Conservation (phyloP, 495 filamentous ascomycete genomes). For the Talaromyces nanjingensis region DNA sequence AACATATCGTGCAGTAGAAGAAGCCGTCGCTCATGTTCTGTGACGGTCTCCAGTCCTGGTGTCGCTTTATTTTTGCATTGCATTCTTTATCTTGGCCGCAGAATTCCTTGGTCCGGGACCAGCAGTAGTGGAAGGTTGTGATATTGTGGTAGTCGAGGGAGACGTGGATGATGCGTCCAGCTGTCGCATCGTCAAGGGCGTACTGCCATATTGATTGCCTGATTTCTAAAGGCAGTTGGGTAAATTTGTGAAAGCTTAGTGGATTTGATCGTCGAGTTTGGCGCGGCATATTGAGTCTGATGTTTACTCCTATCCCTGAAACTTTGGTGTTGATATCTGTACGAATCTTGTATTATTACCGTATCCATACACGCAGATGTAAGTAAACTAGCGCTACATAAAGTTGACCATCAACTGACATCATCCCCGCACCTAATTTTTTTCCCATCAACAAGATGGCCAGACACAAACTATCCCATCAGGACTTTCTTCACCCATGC, state of each 20-base stretch:
- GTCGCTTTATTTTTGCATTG: no score
- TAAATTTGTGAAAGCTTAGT: no score
- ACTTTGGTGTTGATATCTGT: not conserved
- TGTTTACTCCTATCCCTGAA: not conserved
- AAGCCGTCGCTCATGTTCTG: no score
- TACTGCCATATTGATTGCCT: not conserved
- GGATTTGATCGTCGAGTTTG: no score
- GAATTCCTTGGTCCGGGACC: no score
- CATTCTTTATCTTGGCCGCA: no score
- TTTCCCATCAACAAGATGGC: not conserved
- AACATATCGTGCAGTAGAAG: no score
- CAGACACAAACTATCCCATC: not conserved
- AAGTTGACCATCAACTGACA: not conserved
- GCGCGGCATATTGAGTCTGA: not conserved
- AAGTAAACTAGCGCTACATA: not conserved
- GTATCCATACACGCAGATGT: not conserved
- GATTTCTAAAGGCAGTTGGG: not conserved
- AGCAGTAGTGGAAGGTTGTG: not conserved
- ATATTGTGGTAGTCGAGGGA: not conserved
- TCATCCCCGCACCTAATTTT: not conserved
- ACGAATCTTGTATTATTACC: not conserved
- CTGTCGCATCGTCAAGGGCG: not conserved
- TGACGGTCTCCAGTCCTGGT: no score
- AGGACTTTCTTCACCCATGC: not conserved
- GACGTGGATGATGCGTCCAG: not conserved